Conservation (phyloP, 163 green algal species). For the Scenedesmus sp. region DNA sequence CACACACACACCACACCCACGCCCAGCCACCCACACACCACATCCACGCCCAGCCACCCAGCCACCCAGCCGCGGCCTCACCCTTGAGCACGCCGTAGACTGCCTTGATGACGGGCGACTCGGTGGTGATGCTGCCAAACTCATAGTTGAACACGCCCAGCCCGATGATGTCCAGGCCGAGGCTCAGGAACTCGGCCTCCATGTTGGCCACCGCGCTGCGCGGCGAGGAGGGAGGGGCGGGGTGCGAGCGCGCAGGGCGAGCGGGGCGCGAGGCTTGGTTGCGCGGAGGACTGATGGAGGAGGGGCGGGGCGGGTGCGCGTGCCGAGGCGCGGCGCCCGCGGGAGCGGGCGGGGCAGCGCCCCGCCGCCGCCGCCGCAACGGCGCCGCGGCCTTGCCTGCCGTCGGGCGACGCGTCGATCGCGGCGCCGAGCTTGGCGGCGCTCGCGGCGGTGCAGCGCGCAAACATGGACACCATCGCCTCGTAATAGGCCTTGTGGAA, state of each 20-base stretch:
- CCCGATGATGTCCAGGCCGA: conserved; percentile 98
- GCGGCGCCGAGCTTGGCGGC: conserved; percentile 72
- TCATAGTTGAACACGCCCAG: conserved; percentile 99
- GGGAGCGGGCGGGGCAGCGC: too few species aligned
- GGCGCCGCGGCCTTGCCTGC: too few species aligned
- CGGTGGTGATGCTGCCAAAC: conserved; percentile 85
- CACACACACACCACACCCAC: too few species aligned
- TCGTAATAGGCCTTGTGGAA: conserved; percentile 97
- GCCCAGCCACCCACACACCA: too few species aligned
- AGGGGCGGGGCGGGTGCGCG: too few species aligned
- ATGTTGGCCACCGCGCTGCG: conserved; percentile 81
- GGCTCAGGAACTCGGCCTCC: conserved; percentile 93
- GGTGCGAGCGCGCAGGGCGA: background rate
- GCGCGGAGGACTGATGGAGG: too few species aligned
- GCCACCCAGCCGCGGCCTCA: too few species aligned
- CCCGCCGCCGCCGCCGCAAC: too few species aligned
- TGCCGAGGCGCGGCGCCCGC: too few species aligned
- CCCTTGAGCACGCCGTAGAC: conserved; percentile 96
- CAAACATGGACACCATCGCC: conserved; percentile 93
- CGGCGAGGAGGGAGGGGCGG: background rate
- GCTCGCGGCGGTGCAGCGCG: conserved; percentile 69
- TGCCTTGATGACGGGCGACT: conserved; percentile 94
- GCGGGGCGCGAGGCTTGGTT: too few species aligned
- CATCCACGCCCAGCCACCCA: too few species aligned
- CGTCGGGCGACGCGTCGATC: conserved; percentile 19